These are phyloP conservation scores for Phenoliferia sp. DNA, from an alignment of 1,284 basidiomycete species.

Conservation along the genomic window DNA sequence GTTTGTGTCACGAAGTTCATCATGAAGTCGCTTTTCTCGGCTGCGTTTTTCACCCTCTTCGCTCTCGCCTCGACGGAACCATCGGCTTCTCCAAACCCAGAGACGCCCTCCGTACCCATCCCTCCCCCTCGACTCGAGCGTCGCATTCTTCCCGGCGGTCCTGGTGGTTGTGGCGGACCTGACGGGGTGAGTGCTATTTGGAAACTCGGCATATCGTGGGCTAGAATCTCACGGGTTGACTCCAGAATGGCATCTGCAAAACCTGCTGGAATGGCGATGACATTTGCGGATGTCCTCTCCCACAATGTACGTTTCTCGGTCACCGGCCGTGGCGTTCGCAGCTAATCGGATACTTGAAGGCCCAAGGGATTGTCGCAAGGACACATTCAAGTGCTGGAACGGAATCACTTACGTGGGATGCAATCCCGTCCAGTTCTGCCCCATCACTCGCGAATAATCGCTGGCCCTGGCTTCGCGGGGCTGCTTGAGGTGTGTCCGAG, in stretches of 20 bases:
- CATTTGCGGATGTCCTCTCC: neutral
- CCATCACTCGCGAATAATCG: neutral
- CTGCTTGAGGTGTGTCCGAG: too few species aligned
- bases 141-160: too few species aligned
- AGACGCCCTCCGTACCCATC: neutral
- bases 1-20: too few species aligned
- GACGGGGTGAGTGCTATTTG: neutral
- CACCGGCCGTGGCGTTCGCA: neutral
- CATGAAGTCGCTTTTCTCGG: too few species aligned
- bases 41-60: too few species aligned
- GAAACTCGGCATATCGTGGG: neutral
- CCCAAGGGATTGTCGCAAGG: neutral
- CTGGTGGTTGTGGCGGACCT: neutral
- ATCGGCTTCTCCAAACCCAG: neutral
- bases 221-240: neutral
- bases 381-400: neutral
- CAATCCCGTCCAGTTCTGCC: neutral
- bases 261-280: neutral
- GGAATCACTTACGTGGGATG: neutral
- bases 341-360: neutral
- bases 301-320: neutral
- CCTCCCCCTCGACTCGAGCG: neutral
- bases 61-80: too few species aligned
- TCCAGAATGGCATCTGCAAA: neutral
- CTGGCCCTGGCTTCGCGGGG: too few species aligned